These are phyloP conservation scores for Linum lewisii DNA, from an alignment of 345 rosid species.

Conservation along the genomic window DNA sequence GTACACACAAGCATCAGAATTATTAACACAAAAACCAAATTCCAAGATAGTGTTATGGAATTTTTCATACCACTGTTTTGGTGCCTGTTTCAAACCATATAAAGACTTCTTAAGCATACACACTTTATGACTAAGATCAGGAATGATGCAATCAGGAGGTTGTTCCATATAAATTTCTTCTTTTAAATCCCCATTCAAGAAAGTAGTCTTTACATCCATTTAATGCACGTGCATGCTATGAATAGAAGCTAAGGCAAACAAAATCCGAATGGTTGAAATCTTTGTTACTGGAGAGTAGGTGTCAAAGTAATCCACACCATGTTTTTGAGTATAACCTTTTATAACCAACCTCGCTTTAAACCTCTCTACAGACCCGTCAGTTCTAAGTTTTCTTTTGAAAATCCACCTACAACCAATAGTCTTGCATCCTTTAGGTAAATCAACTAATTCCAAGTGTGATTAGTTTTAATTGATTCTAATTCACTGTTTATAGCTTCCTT, in stretches of 20 bases:
- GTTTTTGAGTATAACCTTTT: background rate
- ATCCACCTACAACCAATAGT: background rate
- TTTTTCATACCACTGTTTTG: no score
- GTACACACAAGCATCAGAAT: no score
- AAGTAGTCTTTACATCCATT: background rate
- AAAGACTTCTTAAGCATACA: no score
- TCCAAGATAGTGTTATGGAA: no score
- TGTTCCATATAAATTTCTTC: background rate
- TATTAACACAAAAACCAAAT: no score
- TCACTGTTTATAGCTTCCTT: background rate
- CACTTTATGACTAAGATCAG: no score
- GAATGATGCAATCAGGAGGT: no score
- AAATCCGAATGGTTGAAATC: background rate
- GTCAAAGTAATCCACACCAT: background rate
- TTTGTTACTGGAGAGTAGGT: background rate
- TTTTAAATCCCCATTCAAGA: conserved; percentile 2
- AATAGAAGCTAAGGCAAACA: background rate
- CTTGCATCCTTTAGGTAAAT: background rate
- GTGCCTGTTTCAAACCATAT: no score
- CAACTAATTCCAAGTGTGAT: background rate
- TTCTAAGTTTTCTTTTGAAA: background rate
- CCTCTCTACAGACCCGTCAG: background rate
- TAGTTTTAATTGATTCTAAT: background rate
- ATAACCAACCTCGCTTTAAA: background rate
- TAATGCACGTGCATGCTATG: background rate